Base-by-base conservation (phyloP, 306 rosid species). In the Glycyrrhiza uralensis region DNA sequence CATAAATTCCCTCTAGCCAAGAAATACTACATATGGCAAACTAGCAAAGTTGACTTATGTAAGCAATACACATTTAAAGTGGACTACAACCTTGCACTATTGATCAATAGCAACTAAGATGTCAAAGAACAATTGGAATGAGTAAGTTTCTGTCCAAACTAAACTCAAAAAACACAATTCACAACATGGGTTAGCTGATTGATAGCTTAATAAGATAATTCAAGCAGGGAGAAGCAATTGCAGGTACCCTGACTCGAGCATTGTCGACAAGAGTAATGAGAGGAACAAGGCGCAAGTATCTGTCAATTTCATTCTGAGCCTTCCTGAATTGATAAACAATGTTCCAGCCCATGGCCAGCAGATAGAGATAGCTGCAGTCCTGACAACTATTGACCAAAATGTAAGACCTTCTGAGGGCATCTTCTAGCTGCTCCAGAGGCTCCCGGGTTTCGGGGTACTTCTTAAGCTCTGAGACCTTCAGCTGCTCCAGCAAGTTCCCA, bases 291-390 rank as follows among this genome's bases (percentile, higher is more conserved):
- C 80, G 84, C 73, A 95, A 76, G 77, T 89, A 91, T 82, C 96
- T 81, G 73, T 95, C 99, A 39, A 95, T 95, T 81, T 95, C 99
- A 78, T 62, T 86, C 83, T 95, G 99, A 18, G 97, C 99, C 87
- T 86, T 87, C 41, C 99, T 80, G 87, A 95, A 95, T 60, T 95
- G 99, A 57, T 95, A 95, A 30, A 95, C 97, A 39, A 95, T 86
- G 86, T 89, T 95, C 99, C 99, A 95, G 0, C 99, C 99, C 99
- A 95, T 95, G 60, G 99, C 99, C 10, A 95, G 86, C 81, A 95
- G 29, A 76, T 91, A 95, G 54, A 95, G 92, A 71, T 87, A 95
- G 82, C 99, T 91, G 15, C 96, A 86, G 35, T 91, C 97, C 56
- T 91, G 93, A 79, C 99, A 95, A 80, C 96, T 95, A 49, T 89